phyloP scores from a whole-genome alignment of 345 rosid species.

The Salix koriyanagi region DNA sequence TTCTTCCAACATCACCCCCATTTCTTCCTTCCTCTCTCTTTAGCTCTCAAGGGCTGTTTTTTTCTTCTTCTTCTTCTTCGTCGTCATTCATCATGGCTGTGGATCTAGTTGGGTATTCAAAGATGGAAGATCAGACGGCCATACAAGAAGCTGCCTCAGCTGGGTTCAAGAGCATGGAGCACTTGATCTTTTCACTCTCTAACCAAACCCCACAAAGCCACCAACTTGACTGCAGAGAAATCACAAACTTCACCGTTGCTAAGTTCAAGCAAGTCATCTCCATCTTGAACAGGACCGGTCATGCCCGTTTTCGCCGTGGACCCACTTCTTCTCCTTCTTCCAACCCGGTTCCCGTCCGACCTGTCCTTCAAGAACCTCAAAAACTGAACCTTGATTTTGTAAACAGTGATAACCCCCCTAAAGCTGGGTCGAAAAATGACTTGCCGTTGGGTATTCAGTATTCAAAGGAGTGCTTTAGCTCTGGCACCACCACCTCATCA shows the following conservation, averaged over 20 bases:
- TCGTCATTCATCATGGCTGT: background rate
- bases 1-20: background rate
- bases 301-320: background rate
- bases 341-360: background rate
- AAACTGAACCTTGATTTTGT: background rate
- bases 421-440: background rate
- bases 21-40: background rate
- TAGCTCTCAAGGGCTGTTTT: background rate
- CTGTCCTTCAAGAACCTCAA: background rate
- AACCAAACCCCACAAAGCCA: background rate
- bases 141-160: background rate
- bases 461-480: background rate
- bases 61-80: background rate
- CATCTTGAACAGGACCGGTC: background rate
- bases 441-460: background rate
- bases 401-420: background rate
- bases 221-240: background rate
- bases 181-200: background rate
- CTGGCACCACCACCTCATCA: background rate
- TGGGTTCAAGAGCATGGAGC: background rate
- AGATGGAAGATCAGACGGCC: background rate
- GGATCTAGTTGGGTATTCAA: background rate
- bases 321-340: background rate
- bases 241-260: background rate
- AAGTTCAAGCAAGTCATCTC: background rate